These are phyloP conservation scores for Nitzschia sp. DNA, from an alignment of 108 stramenopile species.

Conservation along the genomic window DNA sequence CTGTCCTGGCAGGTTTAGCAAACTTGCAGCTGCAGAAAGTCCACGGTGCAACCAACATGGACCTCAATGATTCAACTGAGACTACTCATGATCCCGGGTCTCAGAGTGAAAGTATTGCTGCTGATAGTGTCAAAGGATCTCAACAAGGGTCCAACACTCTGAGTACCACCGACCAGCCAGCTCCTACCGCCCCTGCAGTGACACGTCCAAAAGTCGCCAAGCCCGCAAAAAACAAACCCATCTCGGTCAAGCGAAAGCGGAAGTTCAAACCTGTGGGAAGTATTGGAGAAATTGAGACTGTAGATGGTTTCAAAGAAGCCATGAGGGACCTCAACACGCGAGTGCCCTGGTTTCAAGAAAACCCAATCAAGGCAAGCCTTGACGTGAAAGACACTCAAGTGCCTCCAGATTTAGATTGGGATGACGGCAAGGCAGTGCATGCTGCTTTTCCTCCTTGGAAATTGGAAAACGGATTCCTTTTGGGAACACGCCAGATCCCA, in stretches of 20 bases:
- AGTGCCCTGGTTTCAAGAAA: constrained; percentile 6
- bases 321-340: constrained; percentile 2
- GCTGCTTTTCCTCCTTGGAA: not conserved
- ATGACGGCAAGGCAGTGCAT: constrained; percentile 1
- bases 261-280: not conserved
- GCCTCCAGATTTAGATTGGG: constrained; percentile 9
- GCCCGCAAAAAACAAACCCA: not conserved
- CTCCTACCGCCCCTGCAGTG: too few relatives aligned
- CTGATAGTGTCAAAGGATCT: too few relatives aligned
- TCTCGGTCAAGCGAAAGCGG: not conserved
- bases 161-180: too few relatives aligned
- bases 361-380: not conserved
- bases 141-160: too few relatives aligned
- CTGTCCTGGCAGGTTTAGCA: too few relatives aligned
- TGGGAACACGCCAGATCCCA: constrained; percentile 19
- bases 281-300: not conserved
- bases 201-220: not conserved
- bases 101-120: too few relatives aligned
- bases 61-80: too few relatives aligned
- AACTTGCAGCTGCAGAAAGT: too few relatives aligned
- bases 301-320: constrained; percentile 8
- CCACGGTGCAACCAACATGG: too few relatives aligned
- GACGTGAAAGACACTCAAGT: constrained; percentile 2
- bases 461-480: not conserved
- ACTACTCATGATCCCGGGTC: too few relatives aligned